Evolutionary conservation across 345 rosid genomes (phyloP).

Genomic region (Garcia nutans): DNA sequence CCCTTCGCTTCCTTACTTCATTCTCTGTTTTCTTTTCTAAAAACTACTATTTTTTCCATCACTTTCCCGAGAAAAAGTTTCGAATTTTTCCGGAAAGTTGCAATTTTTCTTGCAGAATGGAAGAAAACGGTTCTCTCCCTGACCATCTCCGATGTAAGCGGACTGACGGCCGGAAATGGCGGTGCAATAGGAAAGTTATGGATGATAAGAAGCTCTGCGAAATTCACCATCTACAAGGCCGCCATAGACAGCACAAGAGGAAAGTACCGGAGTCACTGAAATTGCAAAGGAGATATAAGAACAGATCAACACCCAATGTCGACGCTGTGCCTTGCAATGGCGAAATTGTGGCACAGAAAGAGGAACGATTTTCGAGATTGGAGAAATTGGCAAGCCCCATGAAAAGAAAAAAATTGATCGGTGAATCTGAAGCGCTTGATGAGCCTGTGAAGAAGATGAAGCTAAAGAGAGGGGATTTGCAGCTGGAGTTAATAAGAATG

Average conservation of each 20-base stretch:
- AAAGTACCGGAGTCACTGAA: conserved; percentile 65
- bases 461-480: conserved; percentile 63
- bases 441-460: conserved; percentile 57
- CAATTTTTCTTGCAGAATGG: conserved; percentile 23
- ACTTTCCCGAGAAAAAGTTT: conserved; percentile 20
- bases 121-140: conserved; percentile 46
- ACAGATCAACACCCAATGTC: conserved; percentile 22
- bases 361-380: conserved; percentile 22
- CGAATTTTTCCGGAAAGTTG: conserved; percentile 19
- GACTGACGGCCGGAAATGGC: conserved; percentile 91
- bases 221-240: conserved; percentile 66
- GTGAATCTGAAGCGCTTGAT: conserved; percentile 26
- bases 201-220: conserved; percentile 85
- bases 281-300: conserved; percentile 45
- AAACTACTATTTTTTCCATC: conserved; percentile 4
- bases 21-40: neutral
- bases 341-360: conserved; percentile 58
- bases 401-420: conserved; percentile 30
- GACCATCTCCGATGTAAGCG: conserved; percentile 87
- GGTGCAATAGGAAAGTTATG: conserved; percentile 76
- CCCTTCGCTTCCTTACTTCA: neutral
- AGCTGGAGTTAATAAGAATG: conserved; percentile 75
- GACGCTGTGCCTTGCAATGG: neutral
- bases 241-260: conserved; percentile 51
- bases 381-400: conserved; percentile 30